Evolutionary conservation across 176 grass and related monocot species (phyloP), one percentile per base, ranked within the genome.

Genomic region (Oryza longistaminata): DNA sequence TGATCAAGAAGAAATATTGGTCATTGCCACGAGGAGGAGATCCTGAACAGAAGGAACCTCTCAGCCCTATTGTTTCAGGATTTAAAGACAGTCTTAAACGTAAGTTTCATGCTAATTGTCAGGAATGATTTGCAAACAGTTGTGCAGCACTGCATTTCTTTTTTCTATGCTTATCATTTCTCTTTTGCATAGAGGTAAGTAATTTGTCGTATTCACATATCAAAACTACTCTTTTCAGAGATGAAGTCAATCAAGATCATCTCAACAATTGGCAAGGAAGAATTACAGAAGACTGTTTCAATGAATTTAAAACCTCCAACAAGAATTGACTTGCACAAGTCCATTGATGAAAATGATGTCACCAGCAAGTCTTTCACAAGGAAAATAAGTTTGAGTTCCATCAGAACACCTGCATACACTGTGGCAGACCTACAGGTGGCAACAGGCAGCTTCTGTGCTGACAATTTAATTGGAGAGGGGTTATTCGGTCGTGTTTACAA

Each of bases 361-460:
- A 85, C 70, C 75, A 89, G 70, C 83, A 98, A 89, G 43, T 78
- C 83, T 61, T 9, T 90, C 64, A 21, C 82, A 83, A 94, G 91
- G 81, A 95, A 92, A 81, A 84, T 81, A 74, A 90, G 80, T 75
- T 81, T 86, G 52, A 81, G 85, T 85, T 85, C 93, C 71, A 95
- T 98, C 74, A 89, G 70, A 84, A 83, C 81, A 85, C 87, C 83
- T 48, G 83, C 68, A 70, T 98, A 98, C 82, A 94, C 96, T 52
- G 91, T 98, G 76, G 91, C 96, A 70, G 96, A 98, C 81, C 67
- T 98, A 64, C 93, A 98, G 82, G 74, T 98, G 71, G 96, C 96
- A 67, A 98, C 93, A 14, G 86, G 90, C 78, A 96, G 91, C 85
- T 98, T 98, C 80, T 91, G 86, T 75, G 74, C 88, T 87, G 93